Conservation (phyloP, 202 grass and related monocot genomes). For the Carex arenaria region DNA sequence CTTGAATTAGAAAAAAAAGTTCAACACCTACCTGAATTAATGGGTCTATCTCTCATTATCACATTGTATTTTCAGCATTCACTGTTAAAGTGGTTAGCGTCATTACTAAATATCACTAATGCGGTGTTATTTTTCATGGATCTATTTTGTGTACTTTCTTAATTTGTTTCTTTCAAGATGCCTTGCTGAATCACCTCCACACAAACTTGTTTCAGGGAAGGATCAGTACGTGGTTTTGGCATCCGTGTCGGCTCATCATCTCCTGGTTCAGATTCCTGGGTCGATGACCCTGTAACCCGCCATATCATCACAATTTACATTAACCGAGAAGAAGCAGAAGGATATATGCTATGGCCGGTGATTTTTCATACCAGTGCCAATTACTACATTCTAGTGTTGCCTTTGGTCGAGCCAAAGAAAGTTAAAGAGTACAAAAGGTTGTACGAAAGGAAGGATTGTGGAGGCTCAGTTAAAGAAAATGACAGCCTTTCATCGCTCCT, state of each 20-base stretch:
- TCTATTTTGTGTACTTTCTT: not conserved
- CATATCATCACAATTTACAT: constrained; percentile 68
- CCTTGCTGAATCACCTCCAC: not conserved
- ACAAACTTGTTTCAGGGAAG: constrained; percentile 47
- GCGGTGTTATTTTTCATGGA: not conserved
- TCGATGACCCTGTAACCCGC: constrained; percentile 84
- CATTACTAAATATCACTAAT: not conserved
- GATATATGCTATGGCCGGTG: constrained; percentile 73
- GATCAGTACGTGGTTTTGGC: constrained; percentile 58
- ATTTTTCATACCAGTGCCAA: constrained; percentile 66
- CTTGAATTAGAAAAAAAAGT: not conserved
- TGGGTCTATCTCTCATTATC: not conserved
- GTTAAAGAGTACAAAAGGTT: constrained; percentile 56
- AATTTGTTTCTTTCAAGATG: not conserved
- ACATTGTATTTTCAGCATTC: not conserved
- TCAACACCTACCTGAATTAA: not conserved
- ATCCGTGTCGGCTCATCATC: constrained; percentile 50
- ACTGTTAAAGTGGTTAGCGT: not conserved
- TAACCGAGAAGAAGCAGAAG: constrained; percentile 31
- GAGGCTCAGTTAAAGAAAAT: constrained; percentile 58
- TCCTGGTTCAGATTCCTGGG: constrained; percentile 70
- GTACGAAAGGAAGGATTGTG: constrained; percentile 60
- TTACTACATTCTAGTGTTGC: constrained; percentile 68
- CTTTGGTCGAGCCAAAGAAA: constrained; percentile 60
- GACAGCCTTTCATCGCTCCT: constrained; percentile 74